Evolutionary conservation across 257 asterid species (phyloP).

Genomic region (Salvia splendens): DNA sequence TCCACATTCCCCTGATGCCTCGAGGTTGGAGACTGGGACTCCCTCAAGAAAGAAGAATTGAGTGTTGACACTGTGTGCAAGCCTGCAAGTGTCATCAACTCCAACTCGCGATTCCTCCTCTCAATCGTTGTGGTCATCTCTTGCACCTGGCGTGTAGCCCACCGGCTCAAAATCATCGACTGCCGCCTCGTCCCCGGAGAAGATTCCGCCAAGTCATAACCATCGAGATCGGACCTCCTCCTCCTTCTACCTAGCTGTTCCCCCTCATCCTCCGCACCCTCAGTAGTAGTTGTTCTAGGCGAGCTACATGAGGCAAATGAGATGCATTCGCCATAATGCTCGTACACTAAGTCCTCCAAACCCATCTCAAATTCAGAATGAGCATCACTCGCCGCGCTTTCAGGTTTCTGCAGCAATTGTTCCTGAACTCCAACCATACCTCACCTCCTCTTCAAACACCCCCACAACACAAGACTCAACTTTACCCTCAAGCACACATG

Average conservation of each 20-base stretch:
- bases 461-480: constrained; percentile 23
- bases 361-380: constrained; percentile 71
- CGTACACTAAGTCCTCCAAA: constrained; percentile 75
- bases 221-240: constrained; percentile 81
- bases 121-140: constrained; percentile 90
- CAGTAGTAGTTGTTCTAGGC: constrained; percentile 46
- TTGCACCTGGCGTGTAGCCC: constrained; percentile 90
- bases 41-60: constrained; percentile 86
- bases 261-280: constrained; percentile 67
- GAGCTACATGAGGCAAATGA: constrained; percentile 76
- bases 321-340: constrained; percentile 76
- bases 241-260: constrained; percentile 72
- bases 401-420: constrained; percentile 73
- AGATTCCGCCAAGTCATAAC: constrained; percentile 78
- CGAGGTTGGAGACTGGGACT: constrained; percentile 76
- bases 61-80: constrained; percentile 86
- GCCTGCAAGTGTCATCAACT: constrained; percentile 85
- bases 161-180: constrained; percentile 75
- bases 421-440: constrained; percentile 67
- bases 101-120: constrained; percentile 87
- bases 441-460: constrained; percentile 28
- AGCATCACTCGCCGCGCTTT: constrained; percentile 55
- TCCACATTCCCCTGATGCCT: constrained; percentile 76
- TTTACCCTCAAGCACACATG: constrained; percentile 21
- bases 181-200: constrained; percentile 83